Percentiles rank a stretch among this genome's conserved stretches.
phyloP scores from a whole-genome alignment of 176 grass and related monocot genomes.

The Guadua angustifolia region DNA sequence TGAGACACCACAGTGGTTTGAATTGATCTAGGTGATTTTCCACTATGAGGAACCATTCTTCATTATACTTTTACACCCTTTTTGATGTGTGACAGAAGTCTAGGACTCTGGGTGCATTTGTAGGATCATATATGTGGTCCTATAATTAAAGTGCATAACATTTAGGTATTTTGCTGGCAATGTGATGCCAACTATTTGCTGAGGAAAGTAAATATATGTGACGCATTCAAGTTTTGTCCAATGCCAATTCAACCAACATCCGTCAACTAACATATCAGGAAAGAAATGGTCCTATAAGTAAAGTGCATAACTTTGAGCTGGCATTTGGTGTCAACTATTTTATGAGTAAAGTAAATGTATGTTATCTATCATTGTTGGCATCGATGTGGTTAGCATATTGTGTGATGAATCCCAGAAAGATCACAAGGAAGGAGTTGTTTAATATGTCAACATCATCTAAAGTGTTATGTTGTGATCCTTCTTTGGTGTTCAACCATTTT shows the following conservation, averaged over 20 bases:
- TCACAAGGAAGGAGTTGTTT: background rate
- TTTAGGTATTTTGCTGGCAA: too few relatives aligned
- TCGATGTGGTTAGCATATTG: background rate
- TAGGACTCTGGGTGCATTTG: background rate
- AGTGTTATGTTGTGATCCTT: slow-evolving; percentile 19
- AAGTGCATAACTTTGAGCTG: background rate
- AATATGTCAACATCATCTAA: background rate
- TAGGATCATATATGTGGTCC: background rate
- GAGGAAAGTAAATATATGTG: too few relatives aligned
- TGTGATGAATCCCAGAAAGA: slow-evolving; percentile 7
- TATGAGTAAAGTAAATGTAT: background rate
- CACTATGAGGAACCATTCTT: background rate
- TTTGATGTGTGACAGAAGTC: background rate
- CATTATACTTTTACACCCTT: background rate
- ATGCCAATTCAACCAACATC: background rate
- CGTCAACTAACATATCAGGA: background rate
- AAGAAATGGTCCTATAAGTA: background rate
- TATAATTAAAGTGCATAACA: too few relatives aligned
- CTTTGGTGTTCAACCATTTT: slow-evolving; percentile 11
- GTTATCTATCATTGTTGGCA: background rate
- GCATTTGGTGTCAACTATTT: background rate
- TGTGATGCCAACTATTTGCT: too few relatives aligned
- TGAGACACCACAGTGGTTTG: too few relatives aligned
- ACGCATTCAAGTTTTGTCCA: background rate
- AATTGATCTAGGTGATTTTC: too few relatives aligned